Evolutionary conservation across 2,329 filamentous ascomycete genomes (phyloP), one percentile per base, ranked within the genome.

Genomic region (Neopestalotiopsis rosae): DNA sequence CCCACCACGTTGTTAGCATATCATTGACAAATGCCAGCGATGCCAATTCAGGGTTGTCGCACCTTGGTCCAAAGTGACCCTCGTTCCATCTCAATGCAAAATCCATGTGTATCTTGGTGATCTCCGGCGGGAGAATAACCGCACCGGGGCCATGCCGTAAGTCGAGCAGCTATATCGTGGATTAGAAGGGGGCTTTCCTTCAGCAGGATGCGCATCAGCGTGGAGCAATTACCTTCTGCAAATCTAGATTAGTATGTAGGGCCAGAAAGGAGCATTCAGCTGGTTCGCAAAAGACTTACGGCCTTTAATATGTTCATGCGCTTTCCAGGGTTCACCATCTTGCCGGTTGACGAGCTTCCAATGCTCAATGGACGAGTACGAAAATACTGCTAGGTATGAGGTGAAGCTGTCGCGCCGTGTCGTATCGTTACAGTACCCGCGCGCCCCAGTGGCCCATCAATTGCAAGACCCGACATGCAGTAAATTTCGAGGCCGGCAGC

Each of bases 61-160:
- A 95, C 93, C 89, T 90, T 69, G 92, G 87, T 62, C 93, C 93
- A 78, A 90, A 86, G 80, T 95, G 91, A 61, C 92, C 93, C 65
- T 88, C 86, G 61, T 89, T 84, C 69, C 89, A 83, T 72, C 83
- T 87, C 61, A 79, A 77, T 64, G 90, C 89, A 79, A 95, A 94
- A 75, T 93, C 88, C 81, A 96, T 81, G 78, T 93, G 90, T 83
- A 96, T 91, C 78, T 89, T 87, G 61, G 91, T 90, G 67, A 97
- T 89, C 76, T 94, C 89, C 38, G 90, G 86, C 0, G 95, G 94
- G 30, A 99, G 86, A 73, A 94, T 84, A 24, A 93, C 91, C 58
- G 96, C 94, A 68, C 95, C 96, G 38, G 93, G 91, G 69, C 95
- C 96, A 79, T 92, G 86, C 78, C 92, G 90, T 81, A 98, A 69